A percentile compares a stretch with the other conserved stretches of the same genome.
Conservation (phyloP, 768 basidiomycete genomes). For the Daedaleopsis sinensis region DNA sequence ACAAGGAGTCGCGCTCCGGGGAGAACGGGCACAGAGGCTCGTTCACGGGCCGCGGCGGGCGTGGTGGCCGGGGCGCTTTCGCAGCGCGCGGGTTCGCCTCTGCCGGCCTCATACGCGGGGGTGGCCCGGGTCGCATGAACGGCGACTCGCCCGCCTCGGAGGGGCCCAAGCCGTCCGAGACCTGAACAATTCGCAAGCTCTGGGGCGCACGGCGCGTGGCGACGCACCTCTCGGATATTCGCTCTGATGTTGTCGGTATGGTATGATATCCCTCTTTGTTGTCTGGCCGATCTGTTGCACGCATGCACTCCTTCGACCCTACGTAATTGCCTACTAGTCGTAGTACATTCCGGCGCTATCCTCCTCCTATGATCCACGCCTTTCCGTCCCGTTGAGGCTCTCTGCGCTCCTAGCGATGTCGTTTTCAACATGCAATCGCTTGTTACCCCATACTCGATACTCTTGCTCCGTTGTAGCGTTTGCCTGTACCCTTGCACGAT, state of each 20-base stretch:
- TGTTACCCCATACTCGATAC: too few species aligned
- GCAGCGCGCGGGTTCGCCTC: slow-evolving; percentile 69
- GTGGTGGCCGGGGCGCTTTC: slow-evolving; percentile 58
- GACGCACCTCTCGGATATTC: not conserved
- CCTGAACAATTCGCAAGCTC: not conserved
- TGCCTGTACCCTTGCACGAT: too few species aligned
- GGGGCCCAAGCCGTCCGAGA: slow-evolving; percentile 18
- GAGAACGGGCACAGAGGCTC: slow-evolving; percentile 24
- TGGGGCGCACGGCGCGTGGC: not conserved
- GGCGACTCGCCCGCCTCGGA: slow-evolving; percentile 30
- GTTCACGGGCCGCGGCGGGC: slow-evolving; percentile 41
- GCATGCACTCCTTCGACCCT: not conserved
- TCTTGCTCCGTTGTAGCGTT: too few species aligned
- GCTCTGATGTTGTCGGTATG: not conserved
- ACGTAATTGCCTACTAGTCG: slow-evolving; percentile 2
- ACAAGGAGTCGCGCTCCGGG: slow-evolving; percentile 40
- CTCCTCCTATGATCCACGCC: slow-evolving; percentile 16
- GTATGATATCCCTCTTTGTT: not conserved
- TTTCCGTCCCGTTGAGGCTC: not conserved
- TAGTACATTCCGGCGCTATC: slow-evolving; percentile 10
- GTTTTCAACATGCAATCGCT: too few species aligned
- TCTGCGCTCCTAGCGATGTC: too few species aligned
- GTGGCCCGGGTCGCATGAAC: slow-evolving; percentile 26
- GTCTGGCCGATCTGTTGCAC: not conserved
- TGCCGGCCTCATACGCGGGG: slow-evolving; percentile 60